Base-by-base conservation (phyloP, 345 rosid species). In the Eucalyptus cloeziana region DNA sequence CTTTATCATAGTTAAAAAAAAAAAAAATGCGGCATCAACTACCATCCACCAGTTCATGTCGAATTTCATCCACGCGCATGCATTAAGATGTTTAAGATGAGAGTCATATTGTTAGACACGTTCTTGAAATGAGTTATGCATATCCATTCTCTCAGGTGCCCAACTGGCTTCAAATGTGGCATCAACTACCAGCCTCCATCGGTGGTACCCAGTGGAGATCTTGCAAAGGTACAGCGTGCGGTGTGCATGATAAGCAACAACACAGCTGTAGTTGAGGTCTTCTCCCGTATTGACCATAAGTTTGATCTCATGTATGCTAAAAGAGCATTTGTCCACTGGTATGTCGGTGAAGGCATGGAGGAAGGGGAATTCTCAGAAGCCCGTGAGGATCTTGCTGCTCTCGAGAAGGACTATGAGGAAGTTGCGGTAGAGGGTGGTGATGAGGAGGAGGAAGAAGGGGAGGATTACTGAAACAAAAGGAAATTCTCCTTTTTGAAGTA, bases 271-370 rank as follows among this genome's bases (percentile, higher is more conserved):
- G 98, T 94, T 10, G 96, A 96, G 92, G 97, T 96, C 87, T 96
- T 96, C 93, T 90, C 95, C 76, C 91, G 95, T 67, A 95, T 96
- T 80, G 94, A 95, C 93, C 94, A 91, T 92, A 96, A 96, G 89
- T 96, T 96, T 85, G 97, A 96, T 90, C 96, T 96, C 92, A 96
- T 96, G 98, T 96, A 95, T 90, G 49, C 97, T 81, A 96, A 96
- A 93, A 91, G 98, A 87, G 98, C 98, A 37, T 95, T 95, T 49
- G 98, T 96, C 27, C 97, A 95, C 89, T 96, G 97, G 97, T 95
- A 96, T 31, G 97, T 96, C n/a, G 98, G 98, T 10, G 98, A 96
- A 91, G 98, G 97, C 76, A 95, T 96, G 98, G 98, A 95, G 91
- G 98, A 96, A 92, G 97, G 98, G 69, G 97, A 96, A 90, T 96